Evolutionary conservation across 345 rosid genomes (phyloP).

Genomic region (Carallia brachiata): DNA sequence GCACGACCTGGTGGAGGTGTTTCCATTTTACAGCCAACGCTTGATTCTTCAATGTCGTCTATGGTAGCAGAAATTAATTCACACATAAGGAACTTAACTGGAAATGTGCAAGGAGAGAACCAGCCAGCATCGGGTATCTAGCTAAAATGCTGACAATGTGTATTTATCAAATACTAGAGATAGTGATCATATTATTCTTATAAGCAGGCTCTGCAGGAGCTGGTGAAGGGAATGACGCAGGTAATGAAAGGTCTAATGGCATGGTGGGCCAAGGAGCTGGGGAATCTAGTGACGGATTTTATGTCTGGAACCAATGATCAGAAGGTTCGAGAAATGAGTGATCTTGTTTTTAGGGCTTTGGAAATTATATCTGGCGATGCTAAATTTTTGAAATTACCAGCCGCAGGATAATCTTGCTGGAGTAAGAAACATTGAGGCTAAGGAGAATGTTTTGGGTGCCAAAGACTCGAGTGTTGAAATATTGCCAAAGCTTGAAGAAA

Average conservation of each 20-base stretch:
- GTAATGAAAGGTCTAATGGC: conserved; percentile 24
- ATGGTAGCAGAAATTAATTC: conserved; percentile 45
- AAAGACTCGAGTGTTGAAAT: conserved; percentile 39
- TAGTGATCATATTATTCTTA: neutral
- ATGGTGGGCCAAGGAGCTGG: conserved; percentile 28
- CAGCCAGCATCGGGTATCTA: conserved; percentile 51
- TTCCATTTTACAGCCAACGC: conserved; percentile 35
- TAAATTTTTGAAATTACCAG: conserved; percentile 29
- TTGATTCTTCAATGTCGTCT: conserved; percentile 41
- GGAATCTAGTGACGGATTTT: conserved; percentile 26
- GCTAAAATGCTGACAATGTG: neutral
- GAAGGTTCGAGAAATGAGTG: conserved; percentile 41
- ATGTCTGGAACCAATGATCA: conserved; percentile 31
- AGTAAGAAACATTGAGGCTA: conserved; percentile 18
- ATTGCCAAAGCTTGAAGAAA: conserved; percentile 35
- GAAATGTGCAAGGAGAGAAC: conserved; percentile 49
- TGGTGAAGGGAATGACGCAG: conserved; percentile 21
- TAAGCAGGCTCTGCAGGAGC: conserved; percentile 34
- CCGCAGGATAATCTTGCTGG: conserved; percentile 19
- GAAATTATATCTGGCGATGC: conserved; percentile 8
- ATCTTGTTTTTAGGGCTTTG: too few species aligned
- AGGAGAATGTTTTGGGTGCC: conserved; percentile 29
- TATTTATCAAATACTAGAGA: neutral
- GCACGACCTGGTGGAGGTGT: conserved; percentile 30
- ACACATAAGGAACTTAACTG: conserved; percentile 41